phyloP scores from a whole-genome alignment of 306 rosid species.

The Arachis hypogaea region DNA sequence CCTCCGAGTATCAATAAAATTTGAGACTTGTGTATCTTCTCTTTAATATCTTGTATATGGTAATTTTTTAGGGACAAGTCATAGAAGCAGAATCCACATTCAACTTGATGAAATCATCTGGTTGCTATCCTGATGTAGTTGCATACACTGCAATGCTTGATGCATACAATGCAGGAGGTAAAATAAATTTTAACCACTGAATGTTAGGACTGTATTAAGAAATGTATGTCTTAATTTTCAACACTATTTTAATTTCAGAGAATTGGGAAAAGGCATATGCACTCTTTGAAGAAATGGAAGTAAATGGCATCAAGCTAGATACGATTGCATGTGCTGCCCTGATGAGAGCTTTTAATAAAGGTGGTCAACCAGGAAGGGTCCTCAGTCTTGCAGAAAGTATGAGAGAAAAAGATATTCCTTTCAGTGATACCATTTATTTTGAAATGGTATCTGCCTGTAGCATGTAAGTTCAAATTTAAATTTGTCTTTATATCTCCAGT shows the following conservation, averaged over 20 bases:
- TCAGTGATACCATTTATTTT: conserved; percentile 72
- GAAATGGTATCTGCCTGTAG: conserved; percentile 95
- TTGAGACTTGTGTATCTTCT: conserved; percentile 28
- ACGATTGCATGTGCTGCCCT: conserved; percentile 76
- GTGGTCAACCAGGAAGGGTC: conserved; percentile 81
- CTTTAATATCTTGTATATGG: conserved; percentile 19
- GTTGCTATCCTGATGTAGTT: conserved; percentile 72
- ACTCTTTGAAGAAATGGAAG: conserved; percentile 81
- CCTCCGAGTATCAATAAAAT: conserved; percentile 25
- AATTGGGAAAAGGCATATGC: conserved; percentile 77
- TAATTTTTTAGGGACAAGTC: conserved; percentile 64
- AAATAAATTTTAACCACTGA: conserved; percentile 33
- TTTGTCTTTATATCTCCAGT: conserved; percentile 15
- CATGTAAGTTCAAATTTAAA: conserved; percentile 60
- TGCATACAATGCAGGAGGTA: conserved; percentile 77
- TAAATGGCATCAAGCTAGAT: conserved; percentile 64
- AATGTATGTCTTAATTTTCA: conserved; percentile 25
- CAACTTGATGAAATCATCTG: conserved; percentile 65
- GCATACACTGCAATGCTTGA: conserved; percentile 84
- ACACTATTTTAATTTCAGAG: conserved; percentile 54
- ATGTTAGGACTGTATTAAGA: conserved; percentile 28
- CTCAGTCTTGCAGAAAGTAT: conserved; percentile 69
- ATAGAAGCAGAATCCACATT: conserved; percentile 78
- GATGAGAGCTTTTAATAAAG: conserved; percentile 88
- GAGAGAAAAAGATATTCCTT: conserved; percentile 79